These are phyloP conservation scores for Dactylellina parvicollis DNA, from an alignment of 2,329 filamentous ascomycete genomes.

Conservation along the genomic window DNA sequence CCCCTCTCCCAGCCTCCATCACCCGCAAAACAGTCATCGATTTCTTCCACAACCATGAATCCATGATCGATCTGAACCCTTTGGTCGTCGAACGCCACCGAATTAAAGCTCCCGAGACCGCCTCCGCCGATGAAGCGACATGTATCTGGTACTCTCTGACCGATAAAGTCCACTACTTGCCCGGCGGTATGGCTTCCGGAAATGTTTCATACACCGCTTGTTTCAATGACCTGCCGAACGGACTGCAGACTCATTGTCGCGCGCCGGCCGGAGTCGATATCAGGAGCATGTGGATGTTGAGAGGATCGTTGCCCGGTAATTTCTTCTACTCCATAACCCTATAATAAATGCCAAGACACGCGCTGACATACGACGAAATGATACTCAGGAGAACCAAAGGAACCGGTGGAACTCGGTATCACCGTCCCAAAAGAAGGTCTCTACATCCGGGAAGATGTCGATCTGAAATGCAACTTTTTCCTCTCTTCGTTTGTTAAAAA, in stretches of 20 bases:
- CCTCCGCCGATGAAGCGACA: slow-evolving; percentile 75
- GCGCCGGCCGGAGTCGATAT: slow-evolving; percentile 84
- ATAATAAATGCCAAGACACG: background rate
- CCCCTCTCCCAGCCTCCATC: slow-evolving; percentile 76
- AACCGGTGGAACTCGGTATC: slow-evolving; percentile 73
- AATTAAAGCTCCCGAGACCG: slow-evolving; percentile 74
- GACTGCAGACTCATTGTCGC: slow-evolving; percentile 83
- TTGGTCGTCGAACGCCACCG: slow-evolving; percentile 77
- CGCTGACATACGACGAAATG: background rate
- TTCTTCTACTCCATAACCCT: background rate
- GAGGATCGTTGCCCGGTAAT: slow-evolving; percentile 70
- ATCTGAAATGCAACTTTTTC: slow-evolving; percentile 81
- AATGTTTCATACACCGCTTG: slow-evolving; percentile 81
- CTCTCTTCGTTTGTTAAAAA: slow-evolving; percentile 81
- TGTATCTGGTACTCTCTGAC: slow-evolving; percentile 82
- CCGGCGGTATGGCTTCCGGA: slow-evolving; percentile 71
- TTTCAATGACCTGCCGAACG: slow-evolving; percentile 77
- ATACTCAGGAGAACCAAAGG: slow-evolving; percentile 70
- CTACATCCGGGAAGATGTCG: slow-evolving; percentile 85
- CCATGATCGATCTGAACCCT: slow-evolving; percentile 90
- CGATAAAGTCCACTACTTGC: slow-evolving; percentile 79
- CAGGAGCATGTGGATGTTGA: slow-evolving; percentile 79
- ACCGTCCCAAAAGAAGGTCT: slow-evolving; percentile 74
- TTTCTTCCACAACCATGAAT: slow-evolving; percentile 79
- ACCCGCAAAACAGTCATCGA: slow-evolving; percentile 75